phyloP scores from a whole-genome alignment of 2,329 filamentous ascomycete genomes.

The Monilinia fructicola region DNA sequence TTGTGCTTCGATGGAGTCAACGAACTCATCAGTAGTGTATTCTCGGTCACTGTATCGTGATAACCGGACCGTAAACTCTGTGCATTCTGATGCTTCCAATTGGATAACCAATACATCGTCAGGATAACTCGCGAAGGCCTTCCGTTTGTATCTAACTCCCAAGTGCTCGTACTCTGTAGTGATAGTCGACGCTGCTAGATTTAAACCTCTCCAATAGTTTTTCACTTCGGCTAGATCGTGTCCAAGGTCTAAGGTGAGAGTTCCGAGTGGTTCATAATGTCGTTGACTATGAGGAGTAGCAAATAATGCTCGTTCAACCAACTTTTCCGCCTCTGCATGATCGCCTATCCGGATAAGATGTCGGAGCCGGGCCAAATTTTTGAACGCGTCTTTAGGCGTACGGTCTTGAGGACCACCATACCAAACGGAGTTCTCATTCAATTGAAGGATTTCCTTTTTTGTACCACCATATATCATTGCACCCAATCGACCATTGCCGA shows the following conservation, averaged over 20 bases:
- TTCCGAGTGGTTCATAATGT: slow-evolving; percentile 48
- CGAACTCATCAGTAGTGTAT: slow-evolving; percentile 46
- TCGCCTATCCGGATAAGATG: slow-evolving; percentile 44
- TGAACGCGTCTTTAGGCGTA: slow-evolving; percentile 43
- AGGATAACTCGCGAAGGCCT: slow-evolving; percentile 44
- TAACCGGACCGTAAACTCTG: slow-evolving; percentile 37
- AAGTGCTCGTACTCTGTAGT: slow-evolving; percentile 42
- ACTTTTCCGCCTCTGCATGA: slow-evolving; percentile 46
- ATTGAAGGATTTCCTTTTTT: slow-evolving; percentile 45
- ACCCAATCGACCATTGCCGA: slow-evolving; percentile 50
- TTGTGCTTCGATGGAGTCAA: slow-evolving; percentile 42
- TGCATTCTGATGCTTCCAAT: slow-evolving; percentile 28
- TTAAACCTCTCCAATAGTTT: slow-evolving; percentile 37
- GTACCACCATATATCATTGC: slow-evolving; percentile 49
- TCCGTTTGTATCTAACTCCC: slow-evolving; percentile 39
- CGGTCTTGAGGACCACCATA: slow-evolving; percentile 48
- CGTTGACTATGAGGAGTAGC: slow-evolving; percentile 48
- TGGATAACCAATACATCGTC: slow-evolving; percentile 45
- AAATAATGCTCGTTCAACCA: slow-evolving; percentile 46
- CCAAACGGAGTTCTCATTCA: slow-evolving; percentile 52
- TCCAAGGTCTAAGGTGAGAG: slow-evolving; percentile 45
- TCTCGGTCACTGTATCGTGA: slow-evolving; percentile 45
- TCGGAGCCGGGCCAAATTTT: slow-evolving; percentile 44
- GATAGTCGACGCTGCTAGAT: slow-evolving; percentile 41
- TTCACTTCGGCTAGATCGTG: slow-evolving; percentile 38